Conservation (phyloP, 768 basidiomycete genomes). For the Coprinellus aureogranulatus region DNA sequence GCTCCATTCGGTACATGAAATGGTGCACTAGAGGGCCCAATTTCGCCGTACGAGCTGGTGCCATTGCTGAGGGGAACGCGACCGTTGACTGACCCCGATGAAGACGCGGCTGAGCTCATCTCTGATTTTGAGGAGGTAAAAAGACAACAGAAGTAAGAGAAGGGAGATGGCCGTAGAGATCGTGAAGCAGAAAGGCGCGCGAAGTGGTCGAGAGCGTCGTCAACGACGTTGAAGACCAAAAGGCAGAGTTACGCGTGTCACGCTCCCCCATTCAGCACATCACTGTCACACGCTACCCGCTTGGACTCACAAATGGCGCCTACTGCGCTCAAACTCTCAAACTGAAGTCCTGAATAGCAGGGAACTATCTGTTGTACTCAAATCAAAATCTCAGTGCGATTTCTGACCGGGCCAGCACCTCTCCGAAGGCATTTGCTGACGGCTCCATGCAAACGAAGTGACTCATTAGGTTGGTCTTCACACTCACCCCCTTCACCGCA, state of each 20-base stretch:
- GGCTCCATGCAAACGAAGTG: slow-evolving; percentile 51
- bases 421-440: slow-evolving; percentile 34
- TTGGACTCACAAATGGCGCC: too few relatives aligned
- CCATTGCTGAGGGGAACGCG: slow-evolving; percentile 51
- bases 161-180: slow-evolving; percentile 7
- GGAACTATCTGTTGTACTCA: too few relatives aligned
- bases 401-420: slow-evolving; percentile 34
- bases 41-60: slow-evolving; percentile 37
- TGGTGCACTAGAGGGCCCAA: slow-evolving; percentile 32
- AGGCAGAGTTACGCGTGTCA: slow-evolving; percentile 7
- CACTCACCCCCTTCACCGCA: slow-evolving; percentile 33
- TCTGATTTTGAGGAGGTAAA: slow-evolving; percentile 11
- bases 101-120: slow-evolving; percentile 40
- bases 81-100: slow-evolving; percentile 51
- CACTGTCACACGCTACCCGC: background rate
- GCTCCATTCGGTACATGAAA: slow-evolving; percentile 34
- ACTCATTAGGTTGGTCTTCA: slow-evolving; percentile 56
- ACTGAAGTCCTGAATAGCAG: too few relatives aligned
- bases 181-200: slow-evolving; percentile 11
- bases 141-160: slow-evolving; percentile 9
- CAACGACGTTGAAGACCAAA: slow-evolving; percentile 3
- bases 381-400: slow-evolving; percentile 7
- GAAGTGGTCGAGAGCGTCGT: slow-evolving; percentile 10
- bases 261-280: slow-evolving; percentile 1
- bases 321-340: too few relatives aligned